Evolutionary conservation across 129 eudicot species (phyloP), one percentile per base, ranked within the genome.

Genomic region (Flaveria bidentis): DNA sequence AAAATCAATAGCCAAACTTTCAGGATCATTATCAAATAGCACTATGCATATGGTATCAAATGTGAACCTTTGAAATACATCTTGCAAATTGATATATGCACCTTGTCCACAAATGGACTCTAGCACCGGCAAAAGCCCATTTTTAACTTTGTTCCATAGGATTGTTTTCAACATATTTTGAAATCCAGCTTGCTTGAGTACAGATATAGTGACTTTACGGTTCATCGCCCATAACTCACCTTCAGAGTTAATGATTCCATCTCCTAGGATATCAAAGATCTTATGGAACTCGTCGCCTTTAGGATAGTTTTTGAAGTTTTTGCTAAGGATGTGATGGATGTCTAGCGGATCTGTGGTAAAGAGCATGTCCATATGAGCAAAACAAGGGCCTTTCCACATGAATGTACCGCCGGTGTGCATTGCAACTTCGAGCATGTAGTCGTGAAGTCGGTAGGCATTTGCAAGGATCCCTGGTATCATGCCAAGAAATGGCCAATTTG

Each of bases 31-130:
- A 30, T 81, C 85, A 2, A 78, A 68, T 17, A 84, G 52, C 42
- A 82, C 2, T 4, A 17, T 51, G 18, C 83, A 84, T n/a, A 46
- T 52, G 9, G 28, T 42, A 63, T 87, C 88, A 57, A 79, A 84
- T 2, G 86, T 71, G 52, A 82, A 76, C 61, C 88, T 83, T 15
- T 82, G 78, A 65, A 82, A 72, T 18, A 87, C 26, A 2, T 87
- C 80, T 6, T 64, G 80, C 64, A 76, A 76, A 64, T 76, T 71
- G 0, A 51, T 49, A 8, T 70, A 44, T 76, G 30, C 78, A 75
- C 76, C 51, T 2, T 7, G 47, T 53, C 6, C 11, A 28, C 49
- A 72, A 17, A 51, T 5, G n/a, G 66, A 52, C 6, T 72, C 65
- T 5, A 72, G 50, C n/a, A 84, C n/a, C 0, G 91, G 91, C 2